Base-by-base conservation (phyloP, 2,329 filamentous ascomycete genomes). In the Hymenoscyphus fraxineus region DNA sequence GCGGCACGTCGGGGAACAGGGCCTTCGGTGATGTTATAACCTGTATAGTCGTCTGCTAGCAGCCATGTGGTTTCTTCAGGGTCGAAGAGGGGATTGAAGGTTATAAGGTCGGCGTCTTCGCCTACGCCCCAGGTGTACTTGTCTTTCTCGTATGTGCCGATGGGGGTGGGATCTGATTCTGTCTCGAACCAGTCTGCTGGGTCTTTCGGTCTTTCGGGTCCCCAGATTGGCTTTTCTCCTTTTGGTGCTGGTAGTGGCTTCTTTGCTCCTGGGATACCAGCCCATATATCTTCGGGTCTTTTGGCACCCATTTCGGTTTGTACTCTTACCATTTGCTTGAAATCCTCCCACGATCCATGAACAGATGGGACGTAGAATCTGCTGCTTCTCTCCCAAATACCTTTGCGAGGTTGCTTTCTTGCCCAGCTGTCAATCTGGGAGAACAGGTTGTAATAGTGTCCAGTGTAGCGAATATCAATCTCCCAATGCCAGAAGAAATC, bases 401-500 rank as follows among this genome's bases (percentile, higher is more conserved):
- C 88, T 76, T 92, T 93, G 13, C 91, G 83, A 1, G 91, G 91
- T 77, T 95, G 91, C 58, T 84, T 78, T 68, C 82, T 85, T 16
- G 90, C 83, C 89, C 90, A 95, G 56, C 80, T 78, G 71, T 86
- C 83, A 44, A 92, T 79, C 73, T 89, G 89, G 69, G 86, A 84
- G 72, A 94, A 84, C 22, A 92, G 77, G 66, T 91, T 86, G 69
- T 90, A 93, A 79, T 91, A 94, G 77, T 97, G 92, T 41, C 93
- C 92, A 0, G 90, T 95, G 76, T 96, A 96, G 38, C 92, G 88
- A 56, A 93, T 87, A 73, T 97, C 93, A 88, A 96, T 94, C 77
- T 97, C 93, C 91, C 93, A 96, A 70, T 96, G 91, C 93, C 93
- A 97, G 77, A 93, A 92, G 78, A 88, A 91, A 58, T 96, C 92